Evolutionary conservation across 305 asterid genomes (phyloP), one percentile per base, ranked within the genome.

Genomic region (Fraxinus floribunda): DNA sequence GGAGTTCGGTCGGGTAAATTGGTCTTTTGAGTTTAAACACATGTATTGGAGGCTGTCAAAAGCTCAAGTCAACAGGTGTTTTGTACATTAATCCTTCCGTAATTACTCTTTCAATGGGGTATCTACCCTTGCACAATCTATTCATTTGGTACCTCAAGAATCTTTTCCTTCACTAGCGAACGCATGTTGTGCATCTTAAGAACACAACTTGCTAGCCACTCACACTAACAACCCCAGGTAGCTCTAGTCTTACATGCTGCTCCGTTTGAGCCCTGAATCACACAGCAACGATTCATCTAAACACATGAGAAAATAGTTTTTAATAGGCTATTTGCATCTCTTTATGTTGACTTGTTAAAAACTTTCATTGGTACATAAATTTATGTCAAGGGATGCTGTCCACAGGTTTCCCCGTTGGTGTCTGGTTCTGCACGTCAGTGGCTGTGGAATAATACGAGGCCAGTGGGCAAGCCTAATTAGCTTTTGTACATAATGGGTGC

Each of bases 381-480:
- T 73, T n/a, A 62, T 57, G 72, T 81, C 18, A 64, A 20, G 73
- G 62, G 66, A 22, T 83, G 26, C 75, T 38, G 46, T 85, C 79
- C n/a, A 30, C 83, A 94, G 99, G 97, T 95, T 76, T 94, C 98
- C 4, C 93, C 94, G 16, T 89, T 95, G 88, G 75, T 95, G 90
- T 97, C 92, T 46, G 97, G 98, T 74, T 80, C 92, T n/a, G 94
- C 97, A 3, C 84, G 86, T 74, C 87, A 94, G 80, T 95, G 99
- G 99, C 95, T 95, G 49, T 86, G 92, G 97, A 86, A 92, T 88
- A 95, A 92, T 85, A 95, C 99, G 3, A 88, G 93, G 77, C 97
- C 97, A 8, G 80, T 93, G 68, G 78, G 77, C 57, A 88, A 88
- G 89, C 85, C 90, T 74, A 87, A 78, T 29, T 68, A 68, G 75